phyloP scores from a whole-genome alignment of 2,329 filamentous ascomycete genomes.

The Hymenoscyphus repandus region DNA sequence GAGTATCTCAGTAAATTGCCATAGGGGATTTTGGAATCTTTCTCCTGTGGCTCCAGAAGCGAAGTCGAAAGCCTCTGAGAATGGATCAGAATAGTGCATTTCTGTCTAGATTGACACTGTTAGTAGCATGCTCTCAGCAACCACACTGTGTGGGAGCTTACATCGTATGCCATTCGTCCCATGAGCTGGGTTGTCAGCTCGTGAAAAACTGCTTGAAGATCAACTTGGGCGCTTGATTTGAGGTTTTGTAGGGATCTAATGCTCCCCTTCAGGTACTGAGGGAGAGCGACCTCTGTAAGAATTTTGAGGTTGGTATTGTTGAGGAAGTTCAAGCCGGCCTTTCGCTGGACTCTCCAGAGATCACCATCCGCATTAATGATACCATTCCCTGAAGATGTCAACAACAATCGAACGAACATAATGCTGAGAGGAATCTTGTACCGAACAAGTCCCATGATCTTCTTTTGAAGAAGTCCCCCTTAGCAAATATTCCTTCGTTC shows the following conservation, averaged over 20 bases:
- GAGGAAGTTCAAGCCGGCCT: conserved; percentile 55
- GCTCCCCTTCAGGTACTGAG: conserved; percentile 44
- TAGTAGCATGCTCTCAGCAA: background rate
- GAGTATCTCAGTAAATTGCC: conserved; percentile 53
- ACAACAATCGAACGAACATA: background rate
- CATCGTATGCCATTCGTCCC: conserved; percentile 63
- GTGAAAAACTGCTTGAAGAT: conserved; percentile 56
- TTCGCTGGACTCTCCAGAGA: conserved; percentile 57
- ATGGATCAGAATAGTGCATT: conserved; percentile 56
- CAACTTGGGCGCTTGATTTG: conserved; percentile 34
- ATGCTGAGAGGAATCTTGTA: conserved; percentile 13
- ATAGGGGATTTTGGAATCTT: conserved; percentile 62
- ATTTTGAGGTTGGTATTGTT: conserved; percentile 51
- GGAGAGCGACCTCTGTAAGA: conserved; percentile 52
- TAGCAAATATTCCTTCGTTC: conserved; percentile 54
- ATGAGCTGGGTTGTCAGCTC: conserved; percentile 62
- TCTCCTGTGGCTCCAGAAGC: conserved; percentile 55
- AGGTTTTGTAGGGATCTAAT: conserved; percentile 34
- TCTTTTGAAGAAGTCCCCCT: conserved; percentile 56
- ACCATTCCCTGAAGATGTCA: conserved; percentile 43
- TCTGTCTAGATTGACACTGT: conserved; percentile 46
- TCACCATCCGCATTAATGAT: conserved; percentile 65
- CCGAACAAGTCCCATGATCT: conserved; percentile 60
- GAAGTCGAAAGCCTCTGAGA: conserved; percentile 56
- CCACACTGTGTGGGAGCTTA: conserved; percentile 19